A percentile compares a stretch with the other conserved stretches of the same genome.
Evolutionary conservation across 1,284 basidiomycete genomes (phyloP).

Genomic region (Neotropicomus parvogracilis): DNA sequence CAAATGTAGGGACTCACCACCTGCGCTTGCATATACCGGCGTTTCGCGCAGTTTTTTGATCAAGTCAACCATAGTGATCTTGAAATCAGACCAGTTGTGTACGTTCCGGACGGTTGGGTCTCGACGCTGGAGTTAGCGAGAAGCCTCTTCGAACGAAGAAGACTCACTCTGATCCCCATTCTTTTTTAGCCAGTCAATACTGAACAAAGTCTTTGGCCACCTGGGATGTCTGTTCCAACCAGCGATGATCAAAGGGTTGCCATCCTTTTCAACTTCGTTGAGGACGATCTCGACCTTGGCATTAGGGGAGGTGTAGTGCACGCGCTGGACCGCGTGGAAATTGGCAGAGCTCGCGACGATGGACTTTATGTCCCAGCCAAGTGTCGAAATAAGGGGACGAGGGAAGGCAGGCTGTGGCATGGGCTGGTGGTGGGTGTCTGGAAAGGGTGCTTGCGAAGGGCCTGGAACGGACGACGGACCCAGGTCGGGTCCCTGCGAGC

Average conservation of each 20-base stretch:
- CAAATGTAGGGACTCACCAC: constrained; percentile 33
- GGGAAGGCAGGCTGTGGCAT: background rate
- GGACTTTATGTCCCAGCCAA: constrained; percentile 48
- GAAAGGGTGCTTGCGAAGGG: background rate
- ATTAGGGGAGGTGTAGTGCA: constrained; percentile 31
- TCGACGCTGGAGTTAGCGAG: constrained; percentile 24
- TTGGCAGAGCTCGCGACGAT: constrained; percentile 38
- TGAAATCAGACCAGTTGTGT: constrained; percentile 44
- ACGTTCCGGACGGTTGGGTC: constrained; percentile 56
- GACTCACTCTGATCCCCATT: constrained; percentile 37
- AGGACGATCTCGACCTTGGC: constrained; percentile 37
- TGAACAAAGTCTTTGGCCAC: constrained; percentile 57
- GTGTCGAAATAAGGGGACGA: constrained; percentile 39
- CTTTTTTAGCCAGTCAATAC: constrained; percentile 47
- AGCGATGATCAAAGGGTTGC: constrained; percentile 59
- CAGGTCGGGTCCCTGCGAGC: constrained; percentile 8
- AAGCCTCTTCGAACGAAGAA: background rate
- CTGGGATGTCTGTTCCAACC: constrained; percentile 48
- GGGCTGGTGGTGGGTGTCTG: background rate
- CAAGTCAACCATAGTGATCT: constrained; percentile 45
- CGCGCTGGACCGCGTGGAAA: constrained; percentile 35
- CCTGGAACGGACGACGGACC: background rate
- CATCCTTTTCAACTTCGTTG: constrained; percentile 44
- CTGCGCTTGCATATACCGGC: constrained; percentile 33
- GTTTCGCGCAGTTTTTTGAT: constrained; percentile 39